Evolutionary conservation across 2,329 filamentous ascomycete genomes (phyloP).

Genomic region (Tolypocladium amazonense): DNA sequence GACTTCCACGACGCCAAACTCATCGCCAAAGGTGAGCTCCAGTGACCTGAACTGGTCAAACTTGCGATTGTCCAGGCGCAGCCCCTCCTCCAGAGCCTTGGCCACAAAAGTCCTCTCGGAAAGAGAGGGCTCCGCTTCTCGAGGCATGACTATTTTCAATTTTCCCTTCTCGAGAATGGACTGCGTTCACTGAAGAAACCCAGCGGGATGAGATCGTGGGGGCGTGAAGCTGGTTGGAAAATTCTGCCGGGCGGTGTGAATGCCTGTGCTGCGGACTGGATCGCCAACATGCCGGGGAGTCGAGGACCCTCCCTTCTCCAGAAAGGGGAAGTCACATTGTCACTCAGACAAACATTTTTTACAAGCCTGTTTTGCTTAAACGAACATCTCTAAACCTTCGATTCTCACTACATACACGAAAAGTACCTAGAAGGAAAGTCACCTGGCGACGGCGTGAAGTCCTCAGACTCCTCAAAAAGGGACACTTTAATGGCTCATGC

Average conservation of each 20-base stretch:
- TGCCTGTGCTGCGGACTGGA: neutral
- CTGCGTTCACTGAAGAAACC: slow-evolving; percentile 3
- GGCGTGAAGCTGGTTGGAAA: slow-evolving; percentile 9
- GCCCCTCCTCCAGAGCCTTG: slow-evolving; percentile 68
- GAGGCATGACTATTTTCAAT: slow-evolving; percentile 56
- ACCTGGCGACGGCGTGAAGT: too few species aligned
- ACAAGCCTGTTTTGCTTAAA: neutral
- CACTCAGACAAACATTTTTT: neutral
- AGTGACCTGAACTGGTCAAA: slow-evolving; percentile 73
- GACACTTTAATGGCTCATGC: neutral
- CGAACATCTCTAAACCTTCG: neutral
- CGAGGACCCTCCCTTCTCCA: too few species aligned
- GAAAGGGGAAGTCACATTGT: neutral
- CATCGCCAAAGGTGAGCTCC: slow-evolving; percentile 73
- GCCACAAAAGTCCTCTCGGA: slow-evolving; percentile 82
- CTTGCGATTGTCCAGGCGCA: slow-evolving; percentile 74
- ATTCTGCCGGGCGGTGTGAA: slow-evolving; percentile 44
- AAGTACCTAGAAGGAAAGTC: neutral
- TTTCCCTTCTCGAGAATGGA: neutral
- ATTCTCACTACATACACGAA: neutral
- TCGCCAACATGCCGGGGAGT: neutral
- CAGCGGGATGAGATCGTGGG: neutral
- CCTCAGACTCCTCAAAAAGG: too few species aligned
- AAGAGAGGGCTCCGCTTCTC: slow-evolving; percentile 80
- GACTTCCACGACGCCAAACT: slow-evolving; percentile 84